These are phyloP conservation scores for Picea sitchensis DNA, from an alignment of 75 land plant genomes.

Conservation along the genomic window DNA sequence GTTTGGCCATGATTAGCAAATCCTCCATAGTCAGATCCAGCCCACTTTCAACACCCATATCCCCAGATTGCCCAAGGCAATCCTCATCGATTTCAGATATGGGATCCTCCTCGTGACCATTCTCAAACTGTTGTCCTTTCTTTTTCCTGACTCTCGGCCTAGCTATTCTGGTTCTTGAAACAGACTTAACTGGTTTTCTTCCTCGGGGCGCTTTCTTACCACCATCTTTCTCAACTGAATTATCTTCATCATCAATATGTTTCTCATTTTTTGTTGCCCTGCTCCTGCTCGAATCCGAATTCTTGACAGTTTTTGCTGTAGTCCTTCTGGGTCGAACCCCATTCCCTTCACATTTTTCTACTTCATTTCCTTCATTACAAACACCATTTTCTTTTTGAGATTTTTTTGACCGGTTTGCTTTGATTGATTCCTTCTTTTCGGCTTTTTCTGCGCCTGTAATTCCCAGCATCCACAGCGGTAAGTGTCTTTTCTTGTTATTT, in stretches of 20 bases:
- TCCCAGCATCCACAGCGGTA: slow-evolving; percentile 1
- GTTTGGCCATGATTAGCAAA: slow-evolving; percentile 5
- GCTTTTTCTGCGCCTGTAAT: not conserved
- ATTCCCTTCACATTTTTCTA: not conserved
- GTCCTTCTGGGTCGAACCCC: not conserved
- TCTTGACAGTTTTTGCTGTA: not conserved
- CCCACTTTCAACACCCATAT: not conserved
- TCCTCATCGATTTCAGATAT: not conserved
- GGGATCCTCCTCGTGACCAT: not conserved
- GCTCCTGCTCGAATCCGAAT: not conserved
- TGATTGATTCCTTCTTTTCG: not conserved
- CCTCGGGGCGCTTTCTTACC: not conserved
- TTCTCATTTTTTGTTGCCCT: not conserved
- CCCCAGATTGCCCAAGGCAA: not conserved
- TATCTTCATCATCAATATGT: not conserved
- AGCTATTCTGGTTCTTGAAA: not conserved
- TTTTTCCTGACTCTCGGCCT: not conserved
- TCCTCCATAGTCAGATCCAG: slow-evolving; percentile 4
- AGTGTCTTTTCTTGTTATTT: not conserved
- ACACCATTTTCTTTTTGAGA: not conserved
- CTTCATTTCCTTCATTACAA: not conserved
- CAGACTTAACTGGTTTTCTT: not conserved
- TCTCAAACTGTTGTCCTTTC: not conserved
- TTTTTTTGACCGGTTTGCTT: not conserved
- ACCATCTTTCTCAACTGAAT: not conserved